Evolutionary conservation across 2,329 filamentous ascomycete genomes (phyloP).

Genomic region (Cercospora sp.): DNA sequence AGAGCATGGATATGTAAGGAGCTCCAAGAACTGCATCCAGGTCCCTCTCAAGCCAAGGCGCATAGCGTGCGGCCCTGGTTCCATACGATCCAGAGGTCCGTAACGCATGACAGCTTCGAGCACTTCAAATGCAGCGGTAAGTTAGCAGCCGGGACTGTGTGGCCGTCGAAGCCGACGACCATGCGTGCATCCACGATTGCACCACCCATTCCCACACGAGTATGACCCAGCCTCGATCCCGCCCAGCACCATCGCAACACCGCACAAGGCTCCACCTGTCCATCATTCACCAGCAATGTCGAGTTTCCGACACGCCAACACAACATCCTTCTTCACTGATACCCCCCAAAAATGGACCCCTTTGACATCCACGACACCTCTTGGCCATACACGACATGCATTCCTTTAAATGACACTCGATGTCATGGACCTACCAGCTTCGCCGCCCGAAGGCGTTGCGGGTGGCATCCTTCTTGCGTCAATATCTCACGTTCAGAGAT

Average conservation of each 20-base stretch:
- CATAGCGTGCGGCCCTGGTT: neutral
- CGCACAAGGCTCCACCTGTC: constrained; percentile 11
- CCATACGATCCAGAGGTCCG: neutral
- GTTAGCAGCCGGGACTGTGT: constrained; percentile 10
- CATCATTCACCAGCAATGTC: constrained; percentile 8
- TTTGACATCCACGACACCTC: constrained; percentile 30
- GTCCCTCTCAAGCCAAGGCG: neutral
- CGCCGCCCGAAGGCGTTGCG: neutral
- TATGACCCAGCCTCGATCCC: constrained; percentile 29
- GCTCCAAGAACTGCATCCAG: neutral
- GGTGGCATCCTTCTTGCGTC: neutral
- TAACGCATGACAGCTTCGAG: neutral
- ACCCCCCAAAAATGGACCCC: constrained; percentile 26
- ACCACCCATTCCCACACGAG: constrained; percentile 4
- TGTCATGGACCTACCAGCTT: constrained; percentile 3
- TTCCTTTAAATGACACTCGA: constrained; percentile 7
- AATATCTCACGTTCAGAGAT: neutral
- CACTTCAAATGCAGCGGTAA: constrained; percentile 13
- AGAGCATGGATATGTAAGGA: constrained; percentile 56
- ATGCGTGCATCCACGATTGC: neutral
- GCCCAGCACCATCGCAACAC: constrained; percentile 17
- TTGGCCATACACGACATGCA: constrained; percentile 21
- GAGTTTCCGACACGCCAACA: constrained; percentile 8
- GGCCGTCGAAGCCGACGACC: neutral
- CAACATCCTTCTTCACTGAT: constrained; percentile 21